A percentile compares a stretch with the other conserved stretches of the same genome.
phyloP scores from a whole-genome alignment of 305 asterid species.

The Rubia peregrina region DNA sequence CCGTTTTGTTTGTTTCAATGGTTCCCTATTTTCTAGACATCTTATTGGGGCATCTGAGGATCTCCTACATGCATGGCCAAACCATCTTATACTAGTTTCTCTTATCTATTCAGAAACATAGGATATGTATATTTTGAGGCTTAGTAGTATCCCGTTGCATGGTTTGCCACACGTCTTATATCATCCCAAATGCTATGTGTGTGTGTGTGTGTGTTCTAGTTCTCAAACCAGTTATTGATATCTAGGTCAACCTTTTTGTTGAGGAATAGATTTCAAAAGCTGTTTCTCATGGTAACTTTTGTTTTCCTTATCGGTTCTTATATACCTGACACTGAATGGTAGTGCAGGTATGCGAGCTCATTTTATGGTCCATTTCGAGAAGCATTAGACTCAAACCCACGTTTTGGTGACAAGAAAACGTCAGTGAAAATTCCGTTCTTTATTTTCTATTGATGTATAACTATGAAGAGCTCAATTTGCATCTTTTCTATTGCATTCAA shows the following conservation, averaged over 20 bases:
- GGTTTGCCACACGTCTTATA: neutral
- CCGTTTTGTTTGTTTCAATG: neutral
- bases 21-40: neutral
- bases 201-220: neutral
- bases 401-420: conserved; percentile 99
- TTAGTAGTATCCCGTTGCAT: neutral
- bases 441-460: neutral
- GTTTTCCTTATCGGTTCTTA: conserved; percentile 4
- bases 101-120: neutral
- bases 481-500: conserved; percentile 14
- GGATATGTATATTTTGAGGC: neutral
- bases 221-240: no score
- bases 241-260: neutral
- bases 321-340: conserved; percentile 10
- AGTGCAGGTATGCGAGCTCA: conserved; percentile 86
- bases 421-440: conserved; percentile 15
- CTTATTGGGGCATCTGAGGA: neutral
- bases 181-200: neutral
- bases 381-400: conserved; percentile 93
- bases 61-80: neutral
- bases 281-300: neutral
- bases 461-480: conserved; percentile 12
- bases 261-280: neutral
- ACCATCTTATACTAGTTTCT: neutral
- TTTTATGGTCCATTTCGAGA: conserved; percentile 97